phyloP scores from a whole-genome alignment of 73 alveolate species.

The Stentor roeselii region DNA sequence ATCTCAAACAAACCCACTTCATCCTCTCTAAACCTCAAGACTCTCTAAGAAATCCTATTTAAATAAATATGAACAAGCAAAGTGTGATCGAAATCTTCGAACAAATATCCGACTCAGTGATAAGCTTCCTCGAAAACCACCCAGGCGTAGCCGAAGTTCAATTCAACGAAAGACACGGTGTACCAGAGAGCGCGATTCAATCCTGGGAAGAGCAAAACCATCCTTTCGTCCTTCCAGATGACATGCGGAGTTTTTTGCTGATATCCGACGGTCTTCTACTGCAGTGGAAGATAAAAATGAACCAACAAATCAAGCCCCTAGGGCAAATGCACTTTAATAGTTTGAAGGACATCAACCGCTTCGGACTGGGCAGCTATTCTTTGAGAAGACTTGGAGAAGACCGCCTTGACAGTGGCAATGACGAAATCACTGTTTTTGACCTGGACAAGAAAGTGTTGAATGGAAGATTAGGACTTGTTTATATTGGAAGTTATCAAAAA shows the following conservation, averaged over 20 bases:
- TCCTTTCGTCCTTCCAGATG: slow-evolving; percentile 72
- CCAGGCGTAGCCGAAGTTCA: slow-evolving; percentile 75
- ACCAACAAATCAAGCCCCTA: slow-evolving; percentile 53
- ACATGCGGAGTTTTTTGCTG: slow-evolving; percentile 63
- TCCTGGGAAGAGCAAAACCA: slow-evolving; percentile 77
- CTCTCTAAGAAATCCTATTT: too few species aligned
- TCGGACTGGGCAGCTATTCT: slow-evolving; percentile 35
- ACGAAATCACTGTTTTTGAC: slow-evolving; percentile 58
- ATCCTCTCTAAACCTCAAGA: too few species aligned
- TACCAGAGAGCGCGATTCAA: slow-evolving; percentile 47
- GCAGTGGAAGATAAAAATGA: slow-evolving; percentile 67
- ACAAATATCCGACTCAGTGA: slow-evolving; percentile 49
- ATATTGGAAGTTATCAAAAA: slow-evolving; percentile 39
- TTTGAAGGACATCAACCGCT: slow-evolving; percentile 57
- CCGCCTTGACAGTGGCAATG: slow-evolving; percentile 26
- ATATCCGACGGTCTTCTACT: slow-evolving; percentile 74
- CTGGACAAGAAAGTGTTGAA: slow-evolving; percentile 64
- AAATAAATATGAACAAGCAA: slow-evolving; percentile 53
- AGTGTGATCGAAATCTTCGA: slow-evolving; percentile 72
- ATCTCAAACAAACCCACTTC: too few species aligned
- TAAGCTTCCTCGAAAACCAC: slow-evolving; percentile 59
- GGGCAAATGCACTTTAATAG: slow-evolving; percentile 73
- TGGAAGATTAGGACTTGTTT: slow-evolving; percentile 65
- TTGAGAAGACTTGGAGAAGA: slow-evolving; percentile 62
- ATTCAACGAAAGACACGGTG: slow-evolving; percentile 61